A percentile compares a stretch with the other conserved stretches of the same genome.
Conservation (phyloP, 2,329 filamentous ascomycete species). For the Chalaropsis thielavioides region DNA sequence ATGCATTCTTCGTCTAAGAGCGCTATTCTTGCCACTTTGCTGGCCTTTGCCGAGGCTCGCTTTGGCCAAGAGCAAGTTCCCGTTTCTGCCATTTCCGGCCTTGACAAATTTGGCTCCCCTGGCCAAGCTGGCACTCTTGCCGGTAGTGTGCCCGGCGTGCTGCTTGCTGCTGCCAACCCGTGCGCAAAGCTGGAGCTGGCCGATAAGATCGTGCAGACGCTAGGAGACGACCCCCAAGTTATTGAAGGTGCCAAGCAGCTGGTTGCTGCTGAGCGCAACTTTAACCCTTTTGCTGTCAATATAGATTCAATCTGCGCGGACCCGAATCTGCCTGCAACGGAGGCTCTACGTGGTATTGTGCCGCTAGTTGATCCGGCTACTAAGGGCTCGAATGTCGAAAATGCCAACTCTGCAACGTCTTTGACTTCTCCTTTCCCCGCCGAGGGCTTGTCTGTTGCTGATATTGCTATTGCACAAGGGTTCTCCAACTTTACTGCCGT, state of each 20-base stretch:
- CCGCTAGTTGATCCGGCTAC: constrained; percentile 54
- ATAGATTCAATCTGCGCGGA: constrained; percentile 51
- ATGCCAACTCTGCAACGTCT: constrained; percentile 43
- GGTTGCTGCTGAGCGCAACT: constrained; percentile 51
- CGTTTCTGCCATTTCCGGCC: constrained; percentile 38
- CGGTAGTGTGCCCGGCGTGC: constrained; percentile 44
- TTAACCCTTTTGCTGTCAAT: constrained; percentile 49
- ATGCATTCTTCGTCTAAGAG: constrained; percentile 31
- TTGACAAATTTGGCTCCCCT: constrained; percentile 39
- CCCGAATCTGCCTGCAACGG: constrained; percentile 44
- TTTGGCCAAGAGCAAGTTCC: constrained; percentile 51
- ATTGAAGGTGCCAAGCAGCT: constrained; percentile 47
- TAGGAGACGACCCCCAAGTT: constrained; percentile 45
- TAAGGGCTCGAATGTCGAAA: constrained; percentile 40
- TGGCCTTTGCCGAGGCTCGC: constrained; percentile 36
- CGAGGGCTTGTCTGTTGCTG: constrained; percentile 48
- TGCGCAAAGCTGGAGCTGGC: constrained; percentile 52
- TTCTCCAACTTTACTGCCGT: constrained; percentile 45
- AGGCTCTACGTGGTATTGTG: constrained; percentile 48
- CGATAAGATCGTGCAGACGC: constrained; percentile 47
- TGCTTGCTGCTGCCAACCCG: constrained; percentile 50
- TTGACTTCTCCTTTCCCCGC: constrained; percentile 41
- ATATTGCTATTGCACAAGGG: constrained; percentile 46
- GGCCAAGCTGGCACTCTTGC: constrained; percentile 50
- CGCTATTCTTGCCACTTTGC: constrained; percentile 28